Evolutionary conservation across 2,329 filamentous ascomycete species (phyloP).

Genomic region (Ophiocordyceps sinensis): DNA sequence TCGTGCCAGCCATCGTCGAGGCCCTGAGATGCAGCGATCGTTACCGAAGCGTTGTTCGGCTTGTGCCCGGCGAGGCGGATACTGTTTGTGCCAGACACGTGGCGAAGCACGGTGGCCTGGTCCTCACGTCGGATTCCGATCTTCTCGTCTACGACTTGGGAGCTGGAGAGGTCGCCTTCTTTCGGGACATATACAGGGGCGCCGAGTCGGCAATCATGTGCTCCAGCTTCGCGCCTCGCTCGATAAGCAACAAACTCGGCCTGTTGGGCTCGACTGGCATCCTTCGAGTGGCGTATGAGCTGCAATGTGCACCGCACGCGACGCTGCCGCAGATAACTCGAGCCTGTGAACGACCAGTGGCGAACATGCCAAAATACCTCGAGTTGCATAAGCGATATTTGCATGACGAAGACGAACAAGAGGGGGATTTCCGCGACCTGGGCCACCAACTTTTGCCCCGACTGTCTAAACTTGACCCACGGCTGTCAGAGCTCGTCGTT

Average conservation of each 20-base stretch:
- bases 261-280: slow-evolving; percentile 16
- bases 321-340: slow-evolving; percentile 15
- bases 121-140: slow-evolving; percentile 80
- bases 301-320: slow-evolving; percentile 11
- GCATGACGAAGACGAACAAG: slow-evolving; percentile 7
- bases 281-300: slow-evolving; percentile 21
- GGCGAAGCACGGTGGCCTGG: slow-evolving; percentile 33
- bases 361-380: slow-evolving; percentile 10
- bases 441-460: not conserved
- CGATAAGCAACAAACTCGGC: slow-evolving; percentile 27
- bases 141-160: slow-evolving; percentile 63
- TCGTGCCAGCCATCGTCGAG: slow-evolving; percentile 66
- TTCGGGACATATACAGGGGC: slow-evolving; percentile 44
- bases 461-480: slow-evolving; percentile 18
- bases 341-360: slow-evolving; percentile 10
- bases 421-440: not conserved
- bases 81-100: slow-evolving; percentile 58
- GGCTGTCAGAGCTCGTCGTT: slow-evolving; percentile 23
- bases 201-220: slow-evolving; percentile 10
- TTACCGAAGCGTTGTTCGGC: slow-evolving; percentile 28
- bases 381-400: slow-evolving; percentile 19
- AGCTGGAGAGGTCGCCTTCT: slow-evolving; percentile 49
- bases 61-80: slow-evolving; percentile 80
- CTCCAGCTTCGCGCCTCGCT: slow-evolving; percentile 15
- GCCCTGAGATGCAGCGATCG: slow-evolving; percentile 34